A percentile compares a stretch with the other conserved stretches of the same genome.
Evolutionary conservation across 257 asterid species (phyloP).

Genomic region (Vinca minor): DNA sequence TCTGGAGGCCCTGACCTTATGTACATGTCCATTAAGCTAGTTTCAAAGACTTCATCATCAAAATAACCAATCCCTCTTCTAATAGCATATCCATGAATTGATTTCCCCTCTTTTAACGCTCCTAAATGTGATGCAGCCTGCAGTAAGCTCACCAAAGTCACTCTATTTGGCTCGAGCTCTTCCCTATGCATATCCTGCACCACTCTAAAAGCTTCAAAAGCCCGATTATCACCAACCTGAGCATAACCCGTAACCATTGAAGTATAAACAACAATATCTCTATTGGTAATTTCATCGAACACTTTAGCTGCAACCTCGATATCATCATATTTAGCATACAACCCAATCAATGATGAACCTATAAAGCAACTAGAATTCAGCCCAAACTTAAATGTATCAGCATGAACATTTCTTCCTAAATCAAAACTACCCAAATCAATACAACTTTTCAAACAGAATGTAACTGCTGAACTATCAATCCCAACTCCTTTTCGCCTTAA

Average conservation of each 20-base stretch:
- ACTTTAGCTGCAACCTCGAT: conserved; percentile 39
- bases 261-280: conserved; percentile 54
- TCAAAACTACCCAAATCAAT: conserved; percentile 22
- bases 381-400: conserved; percentile 43
- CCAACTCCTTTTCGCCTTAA: conserved; percentile 29
- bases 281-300: conserved; percentile 47
- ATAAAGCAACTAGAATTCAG: conserved; percentile 32
- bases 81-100: conserved; percentile 51
- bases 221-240: conserved; percentile 25
- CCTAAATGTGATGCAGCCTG: conserved; percentile 36
- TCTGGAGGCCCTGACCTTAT: conserved; percentile 33
- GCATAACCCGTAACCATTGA: conserved; percentile 42
- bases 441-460: conserved; percentile 48
- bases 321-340: conserved; percentile 23
- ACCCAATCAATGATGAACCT: conserved; percentile 43
- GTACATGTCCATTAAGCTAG: conserved; percentile 50
- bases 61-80: conserved; percentile 36
- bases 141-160: conserved; percentile 55
- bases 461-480: conserved; percentile 30
- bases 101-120: conserved; percentile 34
- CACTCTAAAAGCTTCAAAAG: conserved; percentile 29
- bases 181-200: conserved; percentile 42
- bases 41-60: conserved; percentile 50
- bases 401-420: conserved; percentile 43
- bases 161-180: conserved; percentile 47